Evolutionary conservation across 2,329 filamentous ascomycete genomes (phyloP), one percentile per base, ranked within the genome.

Genomic region (Mycosphaerelloides madeirae): DNA sequence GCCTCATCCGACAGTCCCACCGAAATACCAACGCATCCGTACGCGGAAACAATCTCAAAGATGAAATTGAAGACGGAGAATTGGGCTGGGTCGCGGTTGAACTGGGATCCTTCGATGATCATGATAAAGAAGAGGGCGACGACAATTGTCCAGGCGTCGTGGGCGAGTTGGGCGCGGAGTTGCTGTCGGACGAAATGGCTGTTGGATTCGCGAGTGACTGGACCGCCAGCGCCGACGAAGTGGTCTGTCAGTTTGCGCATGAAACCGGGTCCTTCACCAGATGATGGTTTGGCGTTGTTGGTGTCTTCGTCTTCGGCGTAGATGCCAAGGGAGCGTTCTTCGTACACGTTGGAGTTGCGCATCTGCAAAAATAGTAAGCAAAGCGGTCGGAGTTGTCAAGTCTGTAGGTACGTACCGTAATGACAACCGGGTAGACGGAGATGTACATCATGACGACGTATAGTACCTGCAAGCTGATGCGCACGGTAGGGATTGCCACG

Each of bases 391-490:
- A 25, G 22, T 9, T 25, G 5, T 5, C 9, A 9, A 25, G 22
- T 25, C n/a, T 5, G 22, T 9, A 9, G 5, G 22, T 25, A 25
- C 22, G 22, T 25, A 25, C 22, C 14, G 71, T 78, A 41, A 83
- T 79, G 12, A 77, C 78, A 25, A 81, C 76, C 0, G 80, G 79
- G 46, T 79, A 80, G 3, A 77, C 73, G 4, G 75, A 74, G 36
- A 83, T 80, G 61, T 81, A 83, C 79, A 83, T 83, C 79, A 83
- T 82, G 34, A 79, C 70, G 0, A 82, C 66, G 45, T 80, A 76
- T 28, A 78, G 72, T 29, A 81, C 71, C 46, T 80, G 79, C 0
- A 80, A 70, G 2, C 70, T 73, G 4, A 79, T 75, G 29, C 73
- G 76, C 2, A 80, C 66, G 1, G 58, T 60, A 3, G 74, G 60